Evolutionary conservation across 2,329 filamentous ascomycete genomes (phyloP), one percentile per base, ranked within the genome.

Genomic region (Alternaria burnsii): DNA sequence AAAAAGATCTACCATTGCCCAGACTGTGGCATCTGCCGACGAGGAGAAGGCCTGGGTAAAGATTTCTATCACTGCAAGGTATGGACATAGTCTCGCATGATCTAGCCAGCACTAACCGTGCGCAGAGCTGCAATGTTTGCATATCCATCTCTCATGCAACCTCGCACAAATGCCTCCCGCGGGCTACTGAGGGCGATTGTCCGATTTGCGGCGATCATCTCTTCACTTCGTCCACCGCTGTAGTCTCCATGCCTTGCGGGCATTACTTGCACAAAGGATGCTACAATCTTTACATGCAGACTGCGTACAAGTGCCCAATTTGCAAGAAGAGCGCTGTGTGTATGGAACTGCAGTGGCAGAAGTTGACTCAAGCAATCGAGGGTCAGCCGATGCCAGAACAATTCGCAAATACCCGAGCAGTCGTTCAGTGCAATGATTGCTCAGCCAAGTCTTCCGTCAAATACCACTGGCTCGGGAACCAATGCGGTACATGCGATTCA

Each of bases 31-130:
- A 97, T 99, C 62, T 99, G 95, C 76, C 87, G 95, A 59, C 89
- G 94, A 58, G 95, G 95, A 1, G 88, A 93, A 76, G 95, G 95
- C 1, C 82, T 99, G 30, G 94, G 95, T 4, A 98, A 97, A 76
- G 95, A 99, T 76, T 99, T 97, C 76, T 94, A 96, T 73, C 95
- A 99, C 79, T 99, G 95, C 90, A 96, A 97, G 87, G 93, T 94
- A 82, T 77, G 14, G 3, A 12, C n/a, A 80, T n/a, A 10, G 24
- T 36, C 18, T 16, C 9, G 26, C 14, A 24, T 8, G 3, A 9
- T 9, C 8, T 20, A 20, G n/a, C 4, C 11, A 14, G 8, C 34
- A 51, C 75, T 80, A 65, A 80, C 65, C 5, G 24, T 7, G 16
- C n/a, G 12, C 44, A 79, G 78, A 74, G 69, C 59, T 99, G 95